phyloP scores from a whole-genome alignment of 192 early-diverging fungal genomes.

The Chytriomyces hyalinus region DNA sequence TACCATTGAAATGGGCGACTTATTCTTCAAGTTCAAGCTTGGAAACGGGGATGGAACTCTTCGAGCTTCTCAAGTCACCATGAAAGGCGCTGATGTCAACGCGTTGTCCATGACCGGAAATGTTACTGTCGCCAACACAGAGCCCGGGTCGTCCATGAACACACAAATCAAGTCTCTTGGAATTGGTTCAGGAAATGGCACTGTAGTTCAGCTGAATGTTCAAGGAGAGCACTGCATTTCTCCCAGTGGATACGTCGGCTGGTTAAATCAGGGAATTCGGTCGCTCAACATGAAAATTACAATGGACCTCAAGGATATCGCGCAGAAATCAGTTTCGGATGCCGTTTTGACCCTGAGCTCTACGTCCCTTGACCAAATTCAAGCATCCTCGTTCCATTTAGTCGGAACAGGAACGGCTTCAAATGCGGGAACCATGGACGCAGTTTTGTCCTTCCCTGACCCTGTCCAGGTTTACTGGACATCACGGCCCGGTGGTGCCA shows the following conservation, averaged over 20 bases:
- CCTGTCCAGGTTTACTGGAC: slow-evolving; percentile 44
- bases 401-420: slow-evolving; percentile 31
- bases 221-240: slow-evolving; percentile 18
- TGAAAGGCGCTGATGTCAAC: slow-evolving; percentile 6
- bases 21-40: slow-evolving; percentile 26
- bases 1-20: slow-evolving; percentile 20
- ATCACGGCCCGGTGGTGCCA: slow-evolving; percentile 17
- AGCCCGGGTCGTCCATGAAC: not conserved
- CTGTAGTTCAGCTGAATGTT: slow-evolving; percentile 1
- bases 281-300: slow-evolving; percentile 16
- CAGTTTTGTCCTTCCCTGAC: slow-evolving; percentile 33
- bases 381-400: slow-evolving; percentile 34
- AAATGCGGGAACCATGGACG: slow-evolving; percentile 42
- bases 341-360: slow-evolving; percentile 35
- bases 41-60: slow-evolving; percentile 15
- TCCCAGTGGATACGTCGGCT: slow-evolving; percentile 9
- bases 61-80: slow-evolving; percentile 6
- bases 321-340: slow-evolving; percentile 36
- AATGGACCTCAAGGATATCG: slow-evolving; percentile 33
- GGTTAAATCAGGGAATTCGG: slow-evolving; percentile 19
- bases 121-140: not conserved
- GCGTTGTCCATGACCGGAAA: slow-evolving; percentile 4
- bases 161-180: slow-evolving; percentile 4
- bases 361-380: slow-evolving; percentile 27
- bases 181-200: not conserved